Evolutionary conservation across 75 land plant genomes (phyloP).

Genomic region (Ceratopteris richardii): DNA sequence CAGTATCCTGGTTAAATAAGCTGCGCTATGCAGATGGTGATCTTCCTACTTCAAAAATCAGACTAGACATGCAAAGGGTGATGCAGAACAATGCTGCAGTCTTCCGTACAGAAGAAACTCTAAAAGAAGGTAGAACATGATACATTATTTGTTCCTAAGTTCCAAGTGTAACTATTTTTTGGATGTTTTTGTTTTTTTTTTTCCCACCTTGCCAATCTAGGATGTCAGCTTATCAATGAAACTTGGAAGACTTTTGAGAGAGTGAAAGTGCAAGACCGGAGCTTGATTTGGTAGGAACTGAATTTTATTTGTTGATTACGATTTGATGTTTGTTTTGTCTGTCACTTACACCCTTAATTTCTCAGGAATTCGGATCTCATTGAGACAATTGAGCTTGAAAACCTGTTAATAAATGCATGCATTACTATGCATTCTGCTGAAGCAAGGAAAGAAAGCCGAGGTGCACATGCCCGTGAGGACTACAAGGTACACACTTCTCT

Average conservation of each 20-base stretch:
- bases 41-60: constrained; percentile 76
- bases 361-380: constrained; percentile 94
- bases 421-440: constrained; percentile 99
- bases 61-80: constrained; percentile 84
- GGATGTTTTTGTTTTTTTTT: neutral
- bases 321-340: neutral
- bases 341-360: neutral
- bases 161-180: neutral
- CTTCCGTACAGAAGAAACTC: constrained; percentile 83
- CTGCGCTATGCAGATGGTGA: constrained; percentile 83
- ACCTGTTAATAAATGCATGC: constrained; percentile 90
- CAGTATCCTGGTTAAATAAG: constrained; percentile 92
- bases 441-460: constrained; percentile 97
- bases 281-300: constrained; percentile 65
- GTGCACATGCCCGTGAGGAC: constrained; percentile 99
- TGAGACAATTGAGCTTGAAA: constrained; percentile 95
- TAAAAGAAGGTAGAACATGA: constrained; percentile 68
- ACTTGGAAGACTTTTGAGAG: constrained; percentile 72
- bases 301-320: neutral
- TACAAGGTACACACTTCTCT: constrained; percentile 81
- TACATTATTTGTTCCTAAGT: neutral
- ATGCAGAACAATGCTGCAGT: constrained; percentile 99
- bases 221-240: constrained; percentile 74
- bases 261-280: constrained; percentile 66
- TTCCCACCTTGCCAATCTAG: too few relatives aligned